Evolutionary conservation across 768 basidiomycete genomes (phyloP), one percentile per base, ranked within the genome.

Genomic region (Suillus ampliporus): DNA sequence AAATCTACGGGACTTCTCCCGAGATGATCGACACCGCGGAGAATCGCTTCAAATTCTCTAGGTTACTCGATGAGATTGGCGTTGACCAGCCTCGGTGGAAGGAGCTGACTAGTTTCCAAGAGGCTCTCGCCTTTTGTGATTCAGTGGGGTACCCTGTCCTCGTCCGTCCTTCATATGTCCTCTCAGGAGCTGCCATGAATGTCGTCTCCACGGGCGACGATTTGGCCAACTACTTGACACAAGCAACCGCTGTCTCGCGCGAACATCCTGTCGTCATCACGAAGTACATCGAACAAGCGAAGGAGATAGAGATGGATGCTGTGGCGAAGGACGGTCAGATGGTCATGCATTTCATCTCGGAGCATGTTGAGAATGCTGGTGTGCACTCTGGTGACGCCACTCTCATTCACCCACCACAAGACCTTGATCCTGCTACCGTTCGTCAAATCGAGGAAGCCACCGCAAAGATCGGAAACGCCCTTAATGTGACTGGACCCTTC

Each of bases 301-400:
- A 99, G 83, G 97, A 99, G 79, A 99, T 99, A 68, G 97, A 99
- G 82, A 98, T 99, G 95, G 97, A 99, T 72, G 97, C 97, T 23
- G 88, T 99, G 43, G 97, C 97, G 38, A 92, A 92, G 78, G 94
- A 94, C 72, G 97, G 97, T 23, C 94, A 97, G 82, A 90, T 99
- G 87, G 84, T 98, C 76, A 98, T 99, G 97, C 97, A 99, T 77
- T 98, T 95, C 77, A 95, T 98, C 75, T 99, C 97, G 14, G 97
- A 99, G 80, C 97, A 99, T 75, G 96, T 99, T 70, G 97, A 97
- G 81, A 63, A 97, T 80, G 61, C 61, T 47, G 97, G 97, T 63
- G 96, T 99, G 3, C 97, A 99, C 79, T 99, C 97, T 58, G 97
- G 97, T 63, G 97, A 99, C 70, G 97, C 97, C 19, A 99, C 97